Evolutionary conservation across 371 early-diverging fungal species (phyloP), one percentile per base, ranked within the genome.

Genomic region (Haplosporangium sp.): DNA sequence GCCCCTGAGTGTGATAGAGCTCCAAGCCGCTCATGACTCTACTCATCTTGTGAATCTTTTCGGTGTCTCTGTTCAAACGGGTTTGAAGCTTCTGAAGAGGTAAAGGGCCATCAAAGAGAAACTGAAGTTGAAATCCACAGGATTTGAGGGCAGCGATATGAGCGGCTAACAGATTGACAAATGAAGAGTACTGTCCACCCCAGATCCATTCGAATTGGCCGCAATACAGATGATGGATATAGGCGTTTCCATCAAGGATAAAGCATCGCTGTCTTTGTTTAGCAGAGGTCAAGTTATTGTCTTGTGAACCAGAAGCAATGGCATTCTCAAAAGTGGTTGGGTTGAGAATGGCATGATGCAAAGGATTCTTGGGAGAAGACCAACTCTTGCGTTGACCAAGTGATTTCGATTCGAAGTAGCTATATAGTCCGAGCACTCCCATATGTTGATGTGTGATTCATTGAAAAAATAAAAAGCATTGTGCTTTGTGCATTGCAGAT

Each of bases 221-320:
- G 70, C 77, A 84, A n/a, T 88, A 89, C 47, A 84, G 83, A 65
- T 86, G 85, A 55, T 89, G 85, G 15, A 87, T 86, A 77, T 86
- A 90, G 3, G 90, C 90, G 66, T 89, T 89, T 61, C 90, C 90
- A 61, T 90, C 90, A 19, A 90, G 63, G 19, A 90, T 82, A 67
- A 89, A 88, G 20, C 72, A 74, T 2, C 81, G 72, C 11, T 37
- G 47, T 44, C n/a, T 62, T 15, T n/a, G 19, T 45, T 19, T 20
- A 37, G 59, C n/a, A 0, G 39, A 17, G 19, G n/a, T 59, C 59
- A 39, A 50, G 47, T 40, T 34, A 38, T 11, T 27, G 47, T 62
- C 27, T 34, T 34, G 19, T 45, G 10, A 35, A 45, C 27, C 19
- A 62, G 55, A 55, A 55, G 59, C 9, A 19, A 13, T n/a, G 7